Evolutionary conservation across 225 moss, liverwort and hornwort species (phyloP).

Genomic region (Rhytidiadelphus loreus): DNA sequence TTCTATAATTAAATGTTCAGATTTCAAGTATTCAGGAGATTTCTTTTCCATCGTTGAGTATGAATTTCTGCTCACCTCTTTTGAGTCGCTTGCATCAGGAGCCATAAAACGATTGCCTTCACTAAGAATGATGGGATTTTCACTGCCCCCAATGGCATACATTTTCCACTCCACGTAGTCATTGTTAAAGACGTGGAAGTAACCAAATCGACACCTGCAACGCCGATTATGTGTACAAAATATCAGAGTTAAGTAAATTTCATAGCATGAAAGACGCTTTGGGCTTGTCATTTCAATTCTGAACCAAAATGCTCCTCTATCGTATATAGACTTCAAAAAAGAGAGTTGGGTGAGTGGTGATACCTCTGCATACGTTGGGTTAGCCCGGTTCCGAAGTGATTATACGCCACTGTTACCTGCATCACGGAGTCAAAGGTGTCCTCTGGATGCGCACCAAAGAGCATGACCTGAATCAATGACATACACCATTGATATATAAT

Average conservation of each 20-base stretch:
- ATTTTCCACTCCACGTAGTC: slow-evolving; percentile 47
- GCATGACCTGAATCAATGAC: slow-evolving; percentile 22
- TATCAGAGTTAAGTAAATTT: not conserved
- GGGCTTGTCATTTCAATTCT: not conserved
- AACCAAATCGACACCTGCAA: slow-evolving; percentile 40
- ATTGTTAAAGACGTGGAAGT: slow-evolving; percentile 57
- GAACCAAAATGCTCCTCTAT: not conserved
- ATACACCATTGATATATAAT: not conserved
- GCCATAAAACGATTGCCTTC: slow-evolving; percentile 55
- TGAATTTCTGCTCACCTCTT: slow-evolving; percentile 8
- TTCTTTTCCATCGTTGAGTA: not conserved
- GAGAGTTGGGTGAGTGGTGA: not conserved
- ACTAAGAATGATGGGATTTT: slow-evolving; percentile 50
- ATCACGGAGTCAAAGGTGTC: slow-evolving; percentile 43
- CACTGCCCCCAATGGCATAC: slow-evolving; percentile 56
- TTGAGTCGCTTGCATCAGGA: not conserved
- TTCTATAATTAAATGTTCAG: not conserved
- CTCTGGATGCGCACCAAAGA: slow-evolving; percentile 48
- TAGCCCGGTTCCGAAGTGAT: slow-evolving; percentile 47
- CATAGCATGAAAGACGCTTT: not conserved
- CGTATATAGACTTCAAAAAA: not conserved
- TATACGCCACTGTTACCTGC: slow-evolving; percentile 61
- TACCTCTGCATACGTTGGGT: slow-evolving; percentile 55
- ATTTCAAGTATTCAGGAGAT: too few species aligned
- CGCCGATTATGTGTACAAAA: not conserved